A percentile compares a stretch with the other conserved stretches of the same genome.
phyloP scores from a whole-genome alignment of 2,329 filamentous ascomycete species.

The Clarireedia paspali region DNA sequence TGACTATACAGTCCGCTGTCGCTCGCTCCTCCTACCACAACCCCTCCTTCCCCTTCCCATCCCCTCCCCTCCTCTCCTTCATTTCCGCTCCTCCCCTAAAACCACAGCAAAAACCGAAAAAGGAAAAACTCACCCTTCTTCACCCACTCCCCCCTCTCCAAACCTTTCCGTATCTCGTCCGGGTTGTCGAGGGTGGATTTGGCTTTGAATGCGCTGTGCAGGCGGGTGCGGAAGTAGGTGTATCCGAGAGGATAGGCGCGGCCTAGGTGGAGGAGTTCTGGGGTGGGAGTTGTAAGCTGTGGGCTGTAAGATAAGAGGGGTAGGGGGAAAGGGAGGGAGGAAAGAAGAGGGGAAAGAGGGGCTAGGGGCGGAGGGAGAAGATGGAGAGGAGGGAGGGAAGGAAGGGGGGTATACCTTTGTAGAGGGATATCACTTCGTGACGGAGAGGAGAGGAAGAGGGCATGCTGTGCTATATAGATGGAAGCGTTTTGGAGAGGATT shows the following conservation, averaged over 20 bases:
- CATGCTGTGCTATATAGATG: neutral
- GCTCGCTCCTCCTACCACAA: neutral
- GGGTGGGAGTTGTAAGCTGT: neutral
- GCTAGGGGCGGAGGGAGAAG: neutral
- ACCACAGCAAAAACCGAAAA: neutral
- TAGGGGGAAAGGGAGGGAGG: neutral
- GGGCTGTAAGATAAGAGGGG: neutral
- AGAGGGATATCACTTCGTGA: slow-evolving; percentile 73
- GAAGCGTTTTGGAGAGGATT: neutral
- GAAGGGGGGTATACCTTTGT: slow-evolving; percentile 59
- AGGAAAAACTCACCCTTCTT: slow-evolving; percentile 62
- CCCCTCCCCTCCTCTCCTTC: neutral
- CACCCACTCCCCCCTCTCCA: slow-evolving; percentile 76
- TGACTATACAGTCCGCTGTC: neutral
- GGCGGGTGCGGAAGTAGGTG: slow-evolving; percentile 68
- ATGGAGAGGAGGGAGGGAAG: neutral
- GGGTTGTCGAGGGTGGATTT: slow-evolving; percentile 66
- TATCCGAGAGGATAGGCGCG: slow-evolving; percentile 82
- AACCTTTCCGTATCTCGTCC: slow-evolving; percentile 65
- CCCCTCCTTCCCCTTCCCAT: neutral
- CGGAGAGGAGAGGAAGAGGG: slow-evolving; percentile 40
- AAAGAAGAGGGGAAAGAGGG: neutral
- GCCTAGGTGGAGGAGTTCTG: slow-evolving; percentile 79
- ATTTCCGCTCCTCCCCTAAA: neutral
- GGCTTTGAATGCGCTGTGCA: slow-evolving; percentile 79